A percentile compares a stretch with the other conserved stretches of the same genome.
Evolutionary conservation across 2,329 filamentous ascomycete species (phyloP).

Genomic region (Ceratocystis eucalypticola): DNA sequence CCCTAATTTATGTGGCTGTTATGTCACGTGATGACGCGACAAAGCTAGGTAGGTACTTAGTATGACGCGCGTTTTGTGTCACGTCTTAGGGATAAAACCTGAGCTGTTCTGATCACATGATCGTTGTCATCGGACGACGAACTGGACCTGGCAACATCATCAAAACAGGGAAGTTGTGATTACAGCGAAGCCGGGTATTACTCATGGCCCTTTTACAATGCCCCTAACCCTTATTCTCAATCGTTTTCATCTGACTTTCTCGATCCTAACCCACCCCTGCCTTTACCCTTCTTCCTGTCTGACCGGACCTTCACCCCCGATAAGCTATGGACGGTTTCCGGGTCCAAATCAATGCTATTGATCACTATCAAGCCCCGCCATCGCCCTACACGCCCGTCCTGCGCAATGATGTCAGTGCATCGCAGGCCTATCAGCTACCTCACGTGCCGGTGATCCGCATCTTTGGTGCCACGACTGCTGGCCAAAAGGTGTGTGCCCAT

Average conservation of each 20-base stretch:
- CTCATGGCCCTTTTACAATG: no score
- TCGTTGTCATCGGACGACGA: no score
- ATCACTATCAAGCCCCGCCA: slow-evolving; percentile 74
- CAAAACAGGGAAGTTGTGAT: no score
- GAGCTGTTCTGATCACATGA: no score
- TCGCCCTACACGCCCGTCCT: slow-evolving; percentile 71
- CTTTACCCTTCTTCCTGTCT: not conserved
- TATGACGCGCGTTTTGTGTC: no score
- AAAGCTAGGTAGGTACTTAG: no score
- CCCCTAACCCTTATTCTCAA: not conserved
- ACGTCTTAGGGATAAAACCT: no score
- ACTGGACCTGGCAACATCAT: no score
- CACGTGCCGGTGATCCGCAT: slow-evolving; percentile 76
- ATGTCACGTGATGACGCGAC: no score
- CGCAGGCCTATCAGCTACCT: slow-evolving; percentile 48
- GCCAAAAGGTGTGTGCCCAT: slow-evolving; percentile 91
- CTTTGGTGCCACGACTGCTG: slow-evolving; percentile 86
- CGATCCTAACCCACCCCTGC: not conserved
- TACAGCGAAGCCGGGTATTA: no score
- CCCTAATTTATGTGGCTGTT: no score
- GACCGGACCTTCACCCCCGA: not conserved
- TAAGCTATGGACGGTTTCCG: slow-evolving; percentile 44
- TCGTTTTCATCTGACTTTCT: not conserved
- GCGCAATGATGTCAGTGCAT: slow-evolving; percentile 47
- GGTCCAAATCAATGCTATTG: slow-evolving; percentile 87